phyloP scores from a whole-genome alignment of 2,329 filamentous ascomycete genomes.

The Cytospora mali region DNA sequence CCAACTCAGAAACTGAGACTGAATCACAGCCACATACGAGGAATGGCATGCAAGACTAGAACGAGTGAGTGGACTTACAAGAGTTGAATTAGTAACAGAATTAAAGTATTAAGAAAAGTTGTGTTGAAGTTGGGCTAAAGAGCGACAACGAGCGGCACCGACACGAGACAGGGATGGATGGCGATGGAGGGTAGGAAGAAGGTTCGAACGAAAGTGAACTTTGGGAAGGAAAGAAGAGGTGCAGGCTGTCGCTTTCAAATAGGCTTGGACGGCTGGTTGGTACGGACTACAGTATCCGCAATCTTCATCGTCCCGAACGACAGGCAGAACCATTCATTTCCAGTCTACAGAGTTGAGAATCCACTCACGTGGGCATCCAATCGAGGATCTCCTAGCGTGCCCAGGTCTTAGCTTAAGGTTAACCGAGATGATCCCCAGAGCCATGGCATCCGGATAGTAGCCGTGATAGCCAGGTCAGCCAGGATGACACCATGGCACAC shows the following conservation, averaged over 20 bases:
- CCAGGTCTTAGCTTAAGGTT: slow-evolving; percentile 22
- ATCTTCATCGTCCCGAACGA: slow-evolving; percentile 8
- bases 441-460: slow-evolving; percentile 7
- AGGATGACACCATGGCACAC: slow-evolving; percentile 2
- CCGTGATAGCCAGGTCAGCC: background rate
- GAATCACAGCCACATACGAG: slow-evolving; percentile 2
- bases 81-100: slow-evolving; percentile 3
- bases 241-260: slow-evolving; percentile 21
- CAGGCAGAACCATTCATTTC: background rate
- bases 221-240: slow-evolving; percentile 3
- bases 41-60: slow-evolving; percentile 7
- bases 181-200: background rate
- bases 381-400: background rate
- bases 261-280: slow-evolving; percentile 1
- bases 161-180: background rate
- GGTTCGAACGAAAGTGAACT: background rate
- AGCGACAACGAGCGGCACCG: slow-evolving; percentile 23
- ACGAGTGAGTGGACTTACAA: slow-evolving; percentile 15
- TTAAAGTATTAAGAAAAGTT: slow-evolving; percentile 13
- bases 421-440: slow-evolving; percentile 26
- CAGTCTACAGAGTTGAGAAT: background rate
- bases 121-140: slow-evolving; percentile 10
- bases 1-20: background rate
- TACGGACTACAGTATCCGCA: background rate
- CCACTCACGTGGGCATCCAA: slow-evolving; percentile 11